These are phyloP conservation scores for Cyberlindnera mrakii DNA, from an alignment of 805 yeast genomes.

Conservation along the genomic window DNA sequence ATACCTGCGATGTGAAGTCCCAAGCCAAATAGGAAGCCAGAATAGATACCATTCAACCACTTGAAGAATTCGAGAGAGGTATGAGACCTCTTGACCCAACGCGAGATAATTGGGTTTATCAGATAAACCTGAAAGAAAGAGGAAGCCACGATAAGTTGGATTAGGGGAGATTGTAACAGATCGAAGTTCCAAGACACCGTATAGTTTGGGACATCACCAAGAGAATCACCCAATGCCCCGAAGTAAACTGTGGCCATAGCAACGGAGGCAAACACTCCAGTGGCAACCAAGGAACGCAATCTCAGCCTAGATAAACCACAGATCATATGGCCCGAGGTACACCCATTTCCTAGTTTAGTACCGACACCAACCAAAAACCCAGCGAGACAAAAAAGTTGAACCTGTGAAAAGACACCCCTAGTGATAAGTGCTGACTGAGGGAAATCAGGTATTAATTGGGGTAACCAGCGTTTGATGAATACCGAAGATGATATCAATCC, in stretches of 20 bases:
- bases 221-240: conserved; percentile 1
- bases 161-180: neutral
- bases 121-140: conserved; percentile 17
- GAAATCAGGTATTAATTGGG: conserved; percentile 25
- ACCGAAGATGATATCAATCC: conserved; percentile 32
- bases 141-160: conserved; percentile 5
- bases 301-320: conserved; percentile 43
- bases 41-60: conserved; percentile 15
- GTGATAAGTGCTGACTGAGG: conserved; percentile 5
- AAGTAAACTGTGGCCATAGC: conserved; percentile 26
- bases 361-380: conserved; percentile 44
- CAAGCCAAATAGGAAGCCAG: conserved; percentile 36
- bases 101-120: conserved; percentile 23
- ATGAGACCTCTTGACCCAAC: neutral
- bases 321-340: conserved; percentile 53
- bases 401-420: neutral
- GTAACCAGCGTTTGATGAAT: conserved; percentile 18
- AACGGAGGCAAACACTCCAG: conserved; percentile 29
- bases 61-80: neutral
- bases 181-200: conserved; percentile 2
- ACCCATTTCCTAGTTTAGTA: conserved; percentile 41
- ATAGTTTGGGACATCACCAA: conserved; percentile 7
- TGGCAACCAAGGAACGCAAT: conserved; percentile 39
- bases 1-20: conserved; percentile 44
- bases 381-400: conserved; percentile 16